Conservation (phyloP, 495 filamentous ascomycete species). For the Aspergillus baeticus region DNA sequence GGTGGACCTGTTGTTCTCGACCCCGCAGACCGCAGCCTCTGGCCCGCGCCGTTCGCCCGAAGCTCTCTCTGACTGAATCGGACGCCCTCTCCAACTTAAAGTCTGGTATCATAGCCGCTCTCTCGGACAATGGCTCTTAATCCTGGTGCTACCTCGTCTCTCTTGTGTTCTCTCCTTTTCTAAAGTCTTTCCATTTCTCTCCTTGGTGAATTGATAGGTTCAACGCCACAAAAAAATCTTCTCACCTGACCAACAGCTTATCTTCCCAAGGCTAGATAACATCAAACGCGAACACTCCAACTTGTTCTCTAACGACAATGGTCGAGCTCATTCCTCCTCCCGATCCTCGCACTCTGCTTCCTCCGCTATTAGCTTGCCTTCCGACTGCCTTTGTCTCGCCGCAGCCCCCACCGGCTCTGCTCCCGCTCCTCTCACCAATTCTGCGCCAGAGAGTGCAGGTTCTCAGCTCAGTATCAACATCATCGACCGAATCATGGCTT, state of each 20-base stretch:
- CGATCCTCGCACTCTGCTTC: slow-evolving; percentile 61
- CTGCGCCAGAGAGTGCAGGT: slow-evolving; percentile 85
- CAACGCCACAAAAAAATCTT: slow-evolving; percentile 2
- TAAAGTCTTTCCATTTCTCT: background rate
- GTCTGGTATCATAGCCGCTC: slow-evolving; percentile 3
- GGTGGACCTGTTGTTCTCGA: background rate
- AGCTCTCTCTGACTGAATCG: no score
- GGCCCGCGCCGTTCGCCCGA: background rate
- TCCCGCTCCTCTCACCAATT: slow-evolving; percentile 85
- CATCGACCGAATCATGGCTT: slow-evolving; percentile 78
- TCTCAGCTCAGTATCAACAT: slow-evolving; percentile 54
- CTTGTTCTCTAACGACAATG: slow-evolving; percentile 27
- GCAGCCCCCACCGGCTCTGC: slow-evolving; percentile 70
- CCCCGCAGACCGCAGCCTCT: no score
- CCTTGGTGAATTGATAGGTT: background rate
- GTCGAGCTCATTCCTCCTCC: slow-evolving; percentile 62
- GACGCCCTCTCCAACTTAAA: background rate
- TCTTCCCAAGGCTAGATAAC: background rate
- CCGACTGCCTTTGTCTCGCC: slow-evolving; percentile 79
- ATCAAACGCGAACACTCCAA: background rate
- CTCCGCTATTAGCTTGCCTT: slow-evolving; percentile 80
- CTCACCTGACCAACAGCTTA: background rate
- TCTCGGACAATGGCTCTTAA: background rate
- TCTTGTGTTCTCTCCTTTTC: background rate
- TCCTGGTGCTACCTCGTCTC: background rate